A percentile compares a stretch with the other conserved stretches of the same genome.
Conservation (phyloP, 306 rosid species). For the barrel medic (Medicago truncatula) region DNA sequence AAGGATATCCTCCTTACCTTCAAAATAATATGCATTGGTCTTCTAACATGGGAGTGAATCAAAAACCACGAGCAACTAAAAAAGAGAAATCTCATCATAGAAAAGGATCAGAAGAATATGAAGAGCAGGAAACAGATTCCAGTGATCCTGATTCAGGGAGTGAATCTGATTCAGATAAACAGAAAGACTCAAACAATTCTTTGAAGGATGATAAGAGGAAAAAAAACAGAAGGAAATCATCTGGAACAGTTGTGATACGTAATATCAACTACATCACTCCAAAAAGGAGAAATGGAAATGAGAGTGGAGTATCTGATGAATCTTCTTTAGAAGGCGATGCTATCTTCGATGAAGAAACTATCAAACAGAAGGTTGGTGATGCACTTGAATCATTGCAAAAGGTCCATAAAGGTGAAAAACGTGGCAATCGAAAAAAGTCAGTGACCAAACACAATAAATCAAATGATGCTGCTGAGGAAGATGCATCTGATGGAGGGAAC, state of each 20-base stretch:
- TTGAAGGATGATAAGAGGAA: slow-evolving; percentile 52
- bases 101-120: slow-evolving; percentile 50
- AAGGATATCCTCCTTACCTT: slow-evolving; percentile 64
- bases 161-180: slow-evolving; percentile 52
- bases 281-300: slow-evolving; percentile 63
- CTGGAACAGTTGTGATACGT: slow-evolving; percentile 69
- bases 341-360: slow-evolving; percentile 43
- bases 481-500: slow-evolving; percentile 45
- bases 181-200: slow-evolving; percentile 48
- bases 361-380: slow-evolving; percentile 50
- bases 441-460: slow-evolving; percentile 22
- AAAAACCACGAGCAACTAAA: slow-evolving; percentile 50
- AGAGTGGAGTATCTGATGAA: slow-evolving; percentile 55
- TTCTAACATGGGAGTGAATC: slow-evolving; percentile 50
- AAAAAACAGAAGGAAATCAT: slow-evolving; percentile 54
- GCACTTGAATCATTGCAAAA: slow-evolving; percentile 57
- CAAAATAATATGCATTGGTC: slow-evolving; percentile 65
- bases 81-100: slow-evolving; percentile 48
- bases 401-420: slow-evolving; percentile 52
- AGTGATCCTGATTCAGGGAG: slow-evolving; percentile 52
- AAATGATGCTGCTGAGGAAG: slow-evolving; percentile 44
- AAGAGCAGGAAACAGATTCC: slow-evolving; percentile 53
- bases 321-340: slow-evolving; percentile 51
- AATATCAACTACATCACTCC: slow-evolving; percentile 76
- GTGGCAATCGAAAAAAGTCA: slow-evolving; percentile 40